Conservation (phyloP, 768 basidiomycete species). For the Fomitopsis pulvina region DNA sequence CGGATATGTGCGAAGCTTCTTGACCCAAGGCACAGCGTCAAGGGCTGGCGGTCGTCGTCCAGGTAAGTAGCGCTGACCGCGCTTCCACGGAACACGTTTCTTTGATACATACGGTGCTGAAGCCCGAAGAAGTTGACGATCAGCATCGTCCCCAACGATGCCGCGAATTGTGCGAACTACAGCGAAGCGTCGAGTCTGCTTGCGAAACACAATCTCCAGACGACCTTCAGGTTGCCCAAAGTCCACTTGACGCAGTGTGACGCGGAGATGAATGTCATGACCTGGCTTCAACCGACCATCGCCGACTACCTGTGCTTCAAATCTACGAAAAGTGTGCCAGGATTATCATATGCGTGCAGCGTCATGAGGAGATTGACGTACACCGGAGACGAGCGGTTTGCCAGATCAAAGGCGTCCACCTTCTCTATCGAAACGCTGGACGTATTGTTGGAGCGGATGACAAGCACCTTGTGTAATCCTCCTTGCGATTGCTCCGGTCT, state of each 20-base stretch:
- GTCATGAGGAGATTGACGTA: not conserved
- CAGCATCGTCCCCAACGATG: not conserved
- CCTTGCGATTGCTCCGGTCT: constrained; percentile 26
- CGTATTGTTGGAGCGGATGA: constrained; percentile 9
- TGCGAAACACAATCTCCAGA: constrained; percentile 43
- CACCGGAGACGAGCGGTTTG: constrained; percentile 6
- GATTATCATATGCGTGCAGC: not conserved
- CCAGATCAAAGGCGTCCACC: not conserved
- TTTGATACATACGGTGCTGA: not conserved
- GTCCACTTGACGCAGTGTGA: constrained; percentile 26
- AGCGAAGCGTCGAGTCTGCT: not conserved
- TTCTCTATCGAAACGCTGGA: constrained; percentile 8
- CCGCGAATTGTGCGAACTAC: not conserved
- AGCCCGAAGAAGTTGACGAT: not conserved
- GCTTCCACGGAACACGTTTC: constrained; percentile 1
- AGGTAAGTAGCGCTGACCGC: not conserved
- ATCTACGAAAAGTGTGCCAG: not conserved
- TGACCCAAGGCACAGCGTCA: constrained; percentile 12
- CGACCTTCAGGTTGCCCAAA: constrained; percentile 47
- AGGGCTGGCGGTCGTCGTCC: constrained; percentile 8
- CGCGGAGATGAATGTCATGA: not conserved
- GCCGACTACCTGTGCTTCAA: not conserved
- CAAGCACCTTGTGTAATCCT: constrained; percentile 9
- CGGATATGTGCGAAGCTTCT: constrained; percentile 10
- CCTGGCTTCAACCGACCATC: not conserved